Evolutionary conservation across 2,329 filamentous ascomycete genomes (phyloP), one percentile per base, ranked within the genome.

Genomic region (Huntiella abstrusa): DNA sequence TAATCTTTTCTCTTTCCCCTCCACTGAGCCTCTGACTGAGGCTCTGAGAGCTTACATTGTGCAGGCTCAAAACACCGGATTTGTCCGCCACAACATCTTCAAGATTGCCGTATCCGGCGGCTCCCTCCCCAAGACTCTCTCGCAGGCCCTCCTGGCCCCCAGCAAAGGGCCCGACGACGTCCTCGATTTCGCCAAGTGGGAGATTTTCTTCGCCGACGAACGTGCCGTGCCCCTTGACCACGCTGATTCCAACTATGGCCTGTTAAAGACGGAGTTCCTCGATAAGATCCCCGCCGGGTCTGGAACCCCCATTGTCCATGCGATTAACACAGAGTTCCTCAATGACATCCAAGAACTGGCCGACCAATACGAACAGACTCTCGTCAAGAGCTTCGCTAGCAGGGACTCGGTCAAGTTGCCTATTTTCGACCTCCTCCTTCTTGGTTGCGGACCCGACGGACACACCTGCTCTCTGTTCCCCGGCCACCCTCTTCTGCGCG

Each of bases 131-230:
- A 80, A 85, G 58, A 83, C 80, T 11, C 79, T 98, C 37, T 85
- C 86, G 40, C 76, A 84, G 60, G 86, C 86, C 7, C 75, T 96
- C 8, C 75, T 96, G 19, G 58, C 74, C 55, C 65, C 57, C 53
- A 64, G 64, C 28, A 58, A 62, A 16, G 66, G 63, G 7, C 58
- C 64, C 37, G 60, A 78, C 48, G 83, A 86, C 58, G 70, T 66
- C 3, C 64, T 87, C 54, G 69, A 81, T 56, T 94, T 92, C 64
- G 68, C 71, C 59, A 85, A 83, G 62, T 98, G 91, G 91, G 83
- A 96, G 58, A 84, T 98, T 58, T 98, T 96, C 71, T 96, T 95
- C 63, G 88, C 88, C 58, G 91, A 98, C 60, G 91, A 98, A 70
- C 83, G 91, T 58, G 84, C 84, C 55, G 91, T 96, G 45, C 83